A percentile compares a stretch with the other conserved stretches of the same genome.
phyloP scores from a whole-genome alignment of 768 basidiomycete genomes.

The Tylopilus sp. region DNA sequence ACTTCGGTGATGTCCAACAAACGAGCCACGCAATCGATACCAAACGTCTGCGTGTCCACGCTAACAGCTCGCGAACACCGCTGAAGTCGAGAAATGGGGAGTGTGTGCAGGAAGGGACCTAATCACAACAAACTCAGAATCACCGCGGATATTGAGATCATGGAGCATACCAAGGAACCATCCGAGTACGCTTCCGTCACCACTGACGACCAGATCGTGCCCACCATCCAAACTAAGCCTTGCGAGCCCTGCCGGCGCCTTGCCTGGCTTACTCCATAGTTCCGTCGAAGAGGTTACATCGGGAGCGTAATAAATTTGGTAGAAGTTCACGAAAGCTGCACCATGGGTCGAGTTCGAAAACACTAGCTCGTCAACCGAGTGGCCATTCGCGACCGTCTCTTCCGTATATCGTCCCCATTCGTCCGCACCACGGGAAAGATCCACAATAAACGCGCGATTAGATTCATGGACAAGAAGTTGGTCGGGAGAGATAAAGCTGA shows the following conservation, averaged over 20 bases:
- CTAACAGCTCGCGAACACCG: constrained; percentile 48
- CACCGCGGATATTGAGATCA: not conserved
- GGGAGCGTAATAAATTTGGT: constrained; percentile 59
- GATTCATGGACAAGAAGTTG: constrained; percentile 62
- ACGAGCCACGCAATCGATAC: constrained; percentile 56
- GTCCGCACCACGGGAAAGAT: constrained; percentile 45
- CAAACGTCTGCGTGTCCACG: constrained; percentile 52
- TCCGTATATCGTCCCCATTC: constrained; percentile 47
- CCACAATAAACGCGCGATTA: constrained; percentile 45
- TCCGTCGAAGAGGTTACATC: constrained; percentile 40
- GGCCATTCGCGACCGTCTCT: constrained; percentile 48
- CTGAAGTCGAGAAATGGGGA: constrained; percentile 51
- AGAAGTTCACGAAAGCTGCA: constrained; percentile 67
- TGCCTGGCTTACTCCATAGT: constrained; percentile 69
- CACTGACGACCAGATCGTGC: constrained; percentile 62
- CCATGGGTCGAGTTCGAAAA: constrained; percentile 39
- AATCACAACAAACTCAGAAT: constrained; percentile 1
- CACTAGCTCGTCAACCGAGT: constrained; percentile 55
- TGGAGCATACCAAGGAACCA: constrained; percentile 67
- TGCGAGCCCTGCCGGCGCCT: constrained; percentile 57
- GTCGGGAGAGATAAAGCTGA: constrained; percentile 55
- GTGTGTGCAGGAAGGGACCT: constrained; percentile 41
- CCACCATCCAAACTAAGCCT: constrained; percentile 72
- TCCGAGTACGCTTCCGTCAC: constrained; percentile 62
- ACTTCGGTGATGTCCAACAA: constrained; percentile 59